phyloP scores from a whole-genome alignment of 2,329 filamentous ascomycete species.

The Colletotrichum melonis region DNA sequence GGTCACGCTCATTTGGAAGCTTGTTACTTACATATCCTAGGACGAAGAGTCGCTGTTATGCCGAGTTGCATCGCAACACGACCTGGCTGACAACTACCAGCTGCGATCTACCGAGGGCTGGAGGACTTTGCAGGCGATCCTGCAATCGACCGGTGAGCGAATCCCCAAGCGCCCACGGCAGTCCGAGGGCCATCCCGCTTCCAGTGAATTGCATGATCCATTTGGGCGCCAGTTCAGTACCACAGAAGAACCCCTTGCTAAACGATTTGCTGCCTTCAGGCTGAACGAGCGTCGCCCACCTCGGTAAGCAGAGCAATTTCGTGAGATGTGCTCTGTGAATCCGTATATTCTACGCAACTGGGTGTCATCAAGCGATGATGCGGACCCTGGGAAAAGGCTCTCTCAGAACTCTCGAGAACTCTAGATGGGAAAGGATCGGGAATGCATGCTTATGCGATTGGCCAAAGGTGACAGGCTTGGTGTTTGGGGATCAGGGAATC shows the following conservation, averaged over 20 bases:
- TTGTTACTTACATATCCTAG: slow-evolving; percentile 58
- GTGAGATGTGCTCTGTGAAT: not conserved
- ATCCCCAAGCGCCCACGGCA: slow-evolving; percentile 77
- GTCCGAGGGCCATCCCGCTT: slow-evolving; percentile 48
- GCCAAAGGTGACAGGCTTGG: slow-evolving; percentile 1
- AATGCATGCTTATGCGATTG: not conserved
- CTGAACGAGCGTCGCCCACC: slow-evolving; percentile 57
- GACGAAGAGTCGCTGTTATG: slow-evolving; percentile 90
- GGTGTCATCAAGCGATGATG: not conserved
- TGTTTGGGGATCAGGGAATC: slow-evolving; percentile 10
- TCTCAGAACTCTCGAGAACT: not conserved
- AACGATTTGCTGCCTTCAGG: slow-evolving; percentile 75
- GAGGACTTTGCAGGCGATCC: slow-evolving; percentile 92
- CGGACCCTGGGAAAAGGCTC: not conserved
- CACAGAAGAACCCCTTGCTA: slow-evolving; percentile 69
- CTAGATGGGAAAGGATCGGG: not conserved
- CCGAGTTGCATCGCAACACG: slow-evolving; percentile 83
- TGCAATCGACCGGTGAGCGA: slow-evolving; percentile 98
- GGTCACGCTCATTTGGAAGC: not conserved
- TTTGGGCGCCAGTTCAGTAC: slow-evolving; percentile 43
- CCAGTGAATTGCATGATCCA: slow-evolving; percentile 39
- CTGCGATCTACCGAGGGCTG: slow-evolving; percentile 90
- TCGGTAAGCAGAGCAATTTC: slow-evolving; percentile 18
- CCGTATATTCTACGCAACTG: not conserved
- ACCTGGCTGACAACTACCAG: slow-evolving; percentile 83